These are phyloP conservation scores for Trichoderma sp. DNA, from an alignment of 2,329 filamentous ascomycete genomes.

Conservation along the genomic window DNA sequence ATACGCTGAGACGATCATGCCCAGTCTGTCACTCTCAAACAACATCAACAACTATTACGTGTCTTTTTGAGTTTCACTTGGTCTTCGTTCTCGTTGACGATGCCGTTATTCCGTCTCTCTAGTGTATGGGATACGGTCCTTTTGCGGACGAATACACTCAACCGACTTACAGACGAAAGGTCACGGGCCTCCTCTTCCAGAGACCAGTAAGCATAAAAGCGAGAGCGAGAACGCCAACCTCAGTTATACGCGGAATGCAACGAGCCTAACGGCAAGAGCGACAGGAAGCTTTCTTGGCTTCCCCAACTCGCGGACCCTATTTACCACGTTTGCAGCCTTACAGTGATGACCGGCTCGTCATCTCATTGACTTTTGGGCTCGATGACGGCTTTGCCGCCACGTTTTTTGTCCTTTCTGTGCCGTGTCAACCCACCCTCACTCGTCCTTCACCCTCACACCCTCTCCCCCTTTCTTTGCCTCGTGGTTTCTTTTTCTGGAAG, in stretches of 20 bases:
- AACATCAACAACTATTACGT: background rate
- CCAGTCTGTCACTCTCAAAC: background rate
- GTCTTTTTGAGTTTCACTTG: background rate
- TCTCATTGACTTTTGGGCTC: background rate
- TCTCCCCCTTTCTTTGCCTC: background rate
- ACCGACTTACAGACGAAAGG: background rate
- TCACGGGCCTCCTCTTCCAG: background rate
- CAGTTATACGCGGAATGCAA: background rate
- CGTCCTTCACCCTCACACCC: background rate
- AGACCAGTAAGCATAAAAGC: background rate
- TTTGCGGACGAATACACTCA: background rate
- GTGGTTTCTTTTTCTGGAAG: background rate
- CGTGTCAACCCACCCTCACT: background rate
- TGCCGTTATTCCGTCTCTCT: background rate
- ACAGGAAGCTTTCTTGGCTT: conserved; percentile 6
- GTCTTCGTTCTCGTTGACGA: background rate
- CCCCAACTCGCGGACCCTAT: background rate
- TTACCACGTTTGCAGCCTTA: background rate
- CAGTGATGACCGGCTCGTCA: background rate
- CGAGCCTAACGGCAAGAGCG: background rate
- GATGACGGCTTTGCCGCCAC: conserved; percentile 1
- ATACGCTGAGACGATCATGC: background rate
- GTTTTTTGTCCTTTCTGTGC: background rate
- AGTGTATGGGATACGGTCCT: background rate
- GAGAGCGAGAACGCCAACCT: background rate